Evolutionary conservation across 345 rosid genomes (phyloP).

Genomic region (Cardamine chenopodiifolia): DNA sequence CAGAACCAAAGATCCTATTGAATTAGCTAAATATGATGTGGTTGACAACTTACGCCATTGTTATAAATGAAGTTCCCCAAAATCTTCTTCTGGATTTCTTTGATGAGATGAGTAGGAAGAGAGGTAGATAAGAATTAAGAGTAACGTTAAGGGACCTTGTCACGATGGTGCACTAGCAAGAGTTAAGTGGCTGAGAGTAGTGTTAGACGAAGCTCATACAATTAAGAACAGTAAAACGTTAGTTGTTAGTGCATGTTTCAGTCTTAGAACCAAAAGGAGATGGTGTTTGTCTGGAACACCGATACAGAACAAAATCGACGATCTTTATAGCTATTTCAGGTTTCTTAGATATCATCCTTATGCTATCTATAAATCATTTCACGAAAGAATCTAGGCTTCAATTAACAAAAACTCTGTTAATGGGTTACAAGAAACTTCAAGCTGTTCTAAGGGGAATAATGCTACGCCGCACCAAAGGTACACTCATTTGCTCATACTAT

Average conservation of each 20-base stretch:
- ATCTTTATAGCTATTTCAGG: slow-evolving; percentile 88
- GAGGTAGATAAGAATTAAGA: slow-evolving; percentile 58
- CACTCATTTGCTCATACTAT: background rate
- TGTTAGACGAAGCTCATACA: slow-evolving; percentile 90
- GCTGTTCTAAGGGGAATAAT: slow-evolving; percentile 79
- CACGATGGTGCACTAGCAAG: slow-evolving; percentile 70
- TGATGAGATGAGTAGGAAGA: slow-evolving; percentile 47
- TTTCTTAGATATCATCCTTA: slow-evolving; percentile 86
- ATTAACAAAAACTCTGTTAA: slow-evolving; percentile 57
- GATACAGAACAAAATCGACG: slow-evolving; percentile 77
- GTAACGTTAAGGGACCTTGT: slow-evolving; percentile 49
- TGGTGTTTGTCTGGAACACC: slow-evolving; percentile 99
- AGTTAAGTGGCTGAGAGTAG: slow-evolving; percentile 77
- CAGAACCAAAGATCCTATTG: slow-evolving; percentile 75
- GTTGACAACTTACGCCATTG: slow-evolving; percentile 85
- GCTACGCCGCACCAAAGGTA: slow-evolving; percentile 94
- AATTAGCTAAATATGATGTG: slow-evolving; percentile 73
- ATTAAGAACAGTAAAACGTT: slow-evolving; percentile 85
- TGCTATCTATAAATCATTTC: slow-evolving; percentile 57
- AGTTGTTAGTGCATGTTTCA: slow-evolving; percentile 83
- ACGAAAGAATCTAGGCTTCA: slow-evolving; percentile 53
- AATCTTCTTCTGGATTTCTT: slow-evolving; percentile 57
- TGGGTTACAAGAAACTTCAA: slow-evolving; percentile 96
- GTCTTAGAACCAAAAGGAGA: slow-evolving; percentile 84
- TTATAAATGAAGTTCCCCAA: slow-evolving; percentile 82